Percentiles rank a stretch among this genome's conserved stretches.
These are phyloP conservation scores for Gautieria morchelliformis DNA, from an alignment of 768 basidiomycete genomes.

Conservation along the genomic window DNA sequence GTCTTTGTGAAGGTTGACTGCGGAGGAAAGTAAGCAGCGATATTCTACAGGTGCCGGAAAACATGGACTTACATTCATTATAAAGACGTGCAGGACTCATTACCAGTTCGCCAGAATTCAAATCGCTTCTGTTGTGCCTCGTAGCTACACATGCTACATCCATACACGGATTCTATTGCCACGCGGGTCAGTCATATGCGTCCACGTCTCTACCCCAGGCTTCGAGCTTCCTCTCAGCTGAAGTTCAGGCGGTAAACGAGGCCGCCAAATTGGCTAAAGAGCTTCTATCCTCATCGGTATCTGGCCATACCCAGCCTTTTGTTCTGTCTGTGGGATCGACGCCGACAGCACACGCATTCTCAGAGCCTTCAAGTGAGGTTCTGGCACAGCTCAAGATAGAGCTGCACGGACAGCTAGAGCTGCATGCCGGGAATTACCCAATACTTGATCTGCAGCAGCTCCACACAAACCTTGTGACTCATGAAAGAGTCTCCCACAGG, in stretches of 20 bases:
- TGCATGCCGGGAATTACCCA: constrained; percentile 80
- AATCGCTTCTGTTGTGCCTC: constrained; percentile 41
- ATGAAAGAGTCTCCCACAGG: constrained; percentile 48
- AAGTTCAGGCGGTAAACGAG: constrained; percentile 60
- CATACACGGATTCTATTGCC: constrained; percentile 79
- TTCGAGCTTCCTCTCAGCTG: constrained; percentile 52
- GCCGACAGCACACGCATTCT: constrained; percentile 75
- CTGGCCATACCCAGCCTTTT: constrained; percentile 37
- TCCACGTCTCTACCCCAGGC: constrained; percentile 63
- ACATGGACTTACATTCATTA: constrained; percentile 11
- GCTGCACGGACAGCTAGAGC: constrained; percentile 56
- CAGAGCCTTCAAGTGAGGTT: constrained; percentile 31
- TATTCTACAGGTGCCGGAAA: neutral
- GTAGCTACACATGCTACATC: constrained; percentile 45
- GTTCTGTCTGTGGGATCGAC: constrained; percentile 81
- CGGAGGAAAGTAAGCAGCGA: constrained; percentile 53
- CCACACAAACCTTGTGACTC: constrained; percentile 57
- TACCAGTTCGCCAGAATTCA: constrained; percentile 43
- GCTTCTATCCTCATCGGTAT: constrained; percentile 30
- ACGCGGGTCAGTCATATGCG: constrained; percentile 68
- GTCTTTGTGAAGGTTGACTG: constrained; percentile 76
- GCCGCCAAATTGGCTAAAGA: constrained; percentile 50
- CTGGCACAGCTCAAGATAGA: constrained; percentile 29
- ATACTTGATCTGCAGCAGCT: constrained; percentile 79
- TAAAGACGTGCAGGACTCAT: constrained; percentile 65